Percentiles rank a stretch among this genome's conserved stretches.
Evolutionary conservation across 768 basidiomycete genomes (phyloP).

Genomic region (Chalciporus piperatus): DNA sequence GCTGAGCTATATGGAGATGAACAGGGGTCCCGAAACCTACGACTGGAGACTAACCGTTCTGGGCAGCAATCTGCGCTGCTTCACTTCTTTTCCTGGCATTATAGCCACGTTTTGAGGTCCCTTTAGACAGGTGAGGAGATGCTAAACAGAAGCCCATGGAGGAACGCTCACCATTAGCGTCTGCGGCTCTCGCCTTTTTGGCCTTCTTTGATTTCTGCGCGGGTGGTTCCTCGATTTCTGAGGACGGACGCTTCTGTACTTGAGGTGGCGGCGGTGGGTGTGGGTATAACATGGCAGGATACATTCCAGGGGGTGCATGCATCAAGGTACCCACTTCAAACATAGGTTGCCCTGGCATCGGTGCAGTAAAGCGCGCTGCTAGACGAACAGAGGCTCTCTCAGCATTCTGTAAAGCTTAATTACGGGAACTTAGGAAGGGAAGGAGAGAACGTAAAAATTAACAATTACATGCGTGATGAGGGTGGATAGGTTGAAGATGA

Average conservation of each 20-base stretch:
- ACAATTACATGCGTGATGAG: conserved; percentile 34
- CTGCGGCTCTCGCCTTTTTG: conserved; percentile 38
- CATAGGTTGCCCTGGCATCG: conserved; percentile 29
- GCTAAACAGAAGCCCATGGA: conserved; percentile 2
- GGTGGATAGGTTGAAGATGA: conserved; percentile 27
- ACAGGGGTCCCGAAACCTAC: conserved; percentile 7
- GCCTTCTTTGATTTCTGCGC: conserved; percentile 48
- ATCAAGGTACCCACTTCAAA: conserved; percentile 35
- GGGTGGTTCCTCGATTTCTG: conserved; percentile 38
- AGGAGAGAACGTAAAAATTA: conserved; percentile 18
- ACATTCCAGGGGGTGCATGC: conserved; percentile 26
- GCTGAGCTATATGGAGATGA: conserved; percentile 37
- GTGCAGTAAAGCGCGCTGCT: conserved; percentile 46
- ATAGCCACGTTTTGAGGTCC: conserved; percentile 61
- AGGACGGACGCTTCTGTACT: conserved; percentile 36
- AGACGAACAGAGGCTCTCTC: conserved; percentile 60
- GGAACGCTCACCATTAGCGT: conserved; percentile 30
- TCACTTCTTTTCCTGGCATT: conserved; percentile 73
- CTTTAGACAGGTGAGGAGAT: conserved; percentile 19
- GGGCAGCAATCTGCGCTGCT: conserved; percentile 60
- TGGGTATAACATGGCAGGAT: conserved; percentile 30
- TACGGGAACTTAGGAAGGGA: conserved; percentile 20
- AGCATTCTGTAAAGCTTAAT: conserved; percentile 48
- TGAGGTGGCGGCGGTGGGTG: conserved; percentile 29
- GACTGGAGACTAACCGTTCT: conserved; percentile 48